A percentile compares a stretch with the other conserved stretches of the same genome.
Conservation (phyloP, 192 early-diverging fungal species). For the Linderina pennispora region DNA sequence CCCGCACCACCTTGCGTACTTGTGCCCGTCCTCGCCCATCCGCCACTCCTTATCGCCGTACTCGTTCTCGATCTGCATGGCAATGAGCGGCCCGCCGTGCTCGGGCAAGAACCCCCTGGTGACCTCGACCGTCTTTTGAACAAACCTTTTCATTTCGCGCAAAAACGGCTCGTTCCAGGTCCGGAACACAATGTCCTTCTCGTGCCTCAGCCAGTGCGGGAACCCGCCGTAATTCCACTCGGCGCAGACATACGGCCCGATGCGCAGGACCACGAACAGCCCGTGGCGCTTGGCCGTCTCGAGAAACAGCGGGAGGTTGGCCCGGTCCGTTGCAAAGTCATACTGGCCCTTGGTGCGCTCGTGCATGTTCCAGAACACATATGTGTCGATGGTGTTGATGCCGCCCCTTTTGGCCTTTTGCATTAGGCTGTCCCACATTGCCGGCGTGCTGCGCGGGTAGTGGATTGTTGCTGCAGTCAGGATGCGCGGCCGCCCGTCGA, state of each 20-base stretch:
- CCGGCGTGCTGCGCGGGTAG: conserved; percentile 53
- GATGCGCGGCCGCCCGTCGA: conserved; percentile 28
- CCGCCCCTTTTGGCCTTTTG: conserved; percentile 46
- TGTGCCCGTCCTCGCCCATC: conserved; percentile 26
- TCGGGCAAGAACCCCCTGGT: conserved; percentile 36
- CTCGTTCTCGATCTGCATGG: conserved; percentile 65
- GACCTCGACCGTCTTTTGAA: conserved; percentile 42
- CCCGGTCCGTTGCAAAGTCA: conserved; percentile 51
- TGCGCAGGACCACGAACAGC: conserved; percentile 51
- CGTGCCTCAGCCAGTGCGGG: conserved; percentile 52
- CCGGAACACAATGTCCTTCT: conserved; percentile 45
- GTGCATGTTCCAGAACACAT: conserved; percentile 65
- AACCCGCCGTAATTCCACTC: conserved; percentile 60
- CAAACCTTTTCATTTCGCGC: conserved; percentile 39
- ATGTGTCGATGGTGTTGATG: conserved; percentile 57
- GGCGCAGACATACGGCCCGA: conserved; percentile 58
- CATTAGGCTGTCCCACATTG: conserved; percentile 53
- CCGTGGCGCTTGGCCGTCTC: conserved; percentile 39
- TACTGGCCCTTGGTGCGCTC: conserved; percentile 47
- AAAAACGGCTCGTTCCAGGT: conserved; percentile 47
- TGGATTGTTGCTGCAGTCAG: conserved; percentile 52
- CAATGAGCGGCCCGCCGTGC: conserved; percentile 54
- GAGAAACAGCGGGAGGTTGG: conserved; percentile 51
- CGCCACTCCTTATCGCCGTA: conserved; percentile 38
- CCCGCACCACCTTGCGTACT: conserved; percentile 39